Evolutionary conservation across 768 basidiomycete genomes (phyloP).

Genomic region (Boletus speciosus): DNA sequence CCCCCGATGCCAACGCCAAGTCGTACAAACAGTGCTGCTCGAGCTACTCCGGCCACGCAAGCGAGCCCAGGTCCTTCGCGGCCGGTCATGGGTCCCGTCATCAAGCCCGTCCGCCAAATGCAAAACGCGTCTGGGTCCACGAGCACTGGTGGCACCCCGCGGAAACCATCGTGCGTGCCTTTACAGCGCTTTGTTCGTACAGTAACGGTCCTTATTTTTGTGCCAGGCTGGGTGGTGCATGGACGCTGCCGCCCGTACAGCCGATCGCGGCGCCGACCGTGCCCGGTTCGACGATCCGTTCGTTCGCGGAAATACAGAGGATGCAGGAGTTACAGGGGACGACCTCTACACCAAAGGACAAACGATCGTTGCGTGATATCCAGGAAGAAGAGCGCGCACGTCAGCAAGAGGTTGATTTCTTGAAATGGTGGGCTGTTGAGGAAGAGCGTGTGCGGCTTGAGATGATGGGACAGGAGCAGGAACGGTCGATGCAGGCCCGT

Average conservation of each 20-base stretch:
- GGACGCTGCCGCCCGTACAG: conserved; percentile 56
- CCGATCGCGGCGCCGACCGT: conserved; percentile 37
- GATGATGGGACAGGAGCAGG: conserved; percentile 20
- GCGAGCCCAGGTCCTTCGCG: conserved; percentile 28
- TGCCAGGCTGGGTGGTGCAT: conserved; percentile 45
- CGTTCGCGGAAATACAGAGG: conserved; percentile 83
- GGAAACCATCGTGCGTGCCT: conserved; percentile 48
- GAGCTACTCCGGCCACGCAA: conserved; percentile 21
- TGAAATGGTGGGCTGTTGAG: conserved; percentile 88
- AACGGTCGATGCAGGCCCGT: neutral
- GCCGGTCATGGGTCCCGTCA: conserved; percentile 53
- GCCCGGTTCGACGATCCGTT: conserved; percentile 37
- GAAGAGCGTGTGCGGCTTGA: conserved; percentile 66
- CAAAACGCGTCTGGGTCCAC: conserved; percentile 26
- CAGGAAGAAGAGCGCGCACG: conserved; percentile 76
- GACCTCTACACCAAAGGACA: conserved; percentile 40
- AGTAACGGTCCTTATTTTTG: neutral
- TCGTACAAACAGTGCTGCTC: conserved; percentile 4
- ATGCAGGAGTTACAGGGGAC: conserved; percentile 59
- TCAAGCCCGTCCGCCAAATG: conserved; percentile 54
- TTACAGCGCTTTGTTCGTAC: neutral
- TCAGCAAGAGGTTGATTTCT: conserved; percentile 72
- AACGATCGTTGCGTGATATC: conserved; percentile 72
- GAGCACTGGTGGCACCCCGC: conserved; percentile 23
- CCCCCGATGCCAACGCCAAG: neutral